Conservation (phyloP, 225 moss, liverwort and hornwort species). For the Straminergon stramineum region DNA sequence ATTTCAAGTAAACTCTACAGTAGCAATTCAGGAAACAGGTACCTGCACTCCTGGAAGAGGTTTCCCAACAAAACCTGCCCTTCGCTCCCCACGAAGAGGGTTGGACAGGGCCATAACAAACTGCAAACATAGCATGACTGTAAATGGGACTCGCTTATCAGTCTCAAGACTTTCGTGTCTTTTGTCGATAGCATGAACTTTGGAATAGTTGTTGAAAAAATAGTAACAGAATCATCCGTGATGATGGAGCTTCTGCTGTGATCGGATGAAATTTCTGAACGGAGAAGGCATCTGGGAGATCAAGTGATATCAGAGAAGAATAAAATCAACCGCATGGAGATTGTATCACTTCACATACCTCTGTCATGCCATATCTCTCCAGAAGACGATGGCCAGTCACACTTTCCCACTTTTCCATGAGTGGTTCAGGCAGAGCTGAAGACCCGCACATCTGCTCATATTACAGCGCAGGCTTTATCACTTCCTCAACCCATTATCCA, state of each 20-base stretch:
- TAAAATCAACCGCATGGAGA: not conserved
- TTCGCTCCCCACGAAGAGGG: constrained; percentile 81
- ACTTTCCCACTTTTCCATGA: constrained; percentile 87
- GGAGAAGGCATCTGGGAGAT: not conserved
- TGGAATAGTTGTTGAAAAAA: not conserved
- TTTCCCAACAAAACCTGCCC: constrained; percentile 76
- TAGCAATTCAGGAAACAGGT: not conserved
- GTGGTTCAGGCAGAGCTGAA: constrained; percentile 85
- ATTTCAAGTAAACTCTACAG: not conserved
- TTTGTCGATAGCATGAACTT: not conserved
- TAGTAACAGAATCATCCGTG: not conserved
- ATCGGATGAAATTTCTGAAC: not conserved
- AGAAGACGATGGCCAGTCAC: constrained; percentile 93
- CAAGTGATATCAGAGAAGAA: not conserved
- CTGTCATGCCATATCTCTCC: constrained; percentile 99
- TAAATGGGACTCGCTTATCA: not conserved
- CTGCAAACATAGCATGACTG: constrained; percentile 32
- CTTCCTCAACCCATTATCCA: not conserved
- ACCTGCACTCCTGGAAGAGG: constrained; percentile 87
- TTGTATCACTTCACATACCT: constrained; percentile 38
- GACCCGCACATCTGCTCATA: constrained; percentile 89
- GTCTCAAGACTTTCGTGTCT: not conserved
- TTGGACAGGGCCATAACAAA: constrained; percentile 95
- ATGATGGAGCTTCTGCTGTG: not conserved
- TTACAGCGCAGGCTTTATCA: not conserved